Base-by-base conservation (phyloP, 495 filamentous ascomycete genomes). In the Jackrogersella minutella region DNA sequence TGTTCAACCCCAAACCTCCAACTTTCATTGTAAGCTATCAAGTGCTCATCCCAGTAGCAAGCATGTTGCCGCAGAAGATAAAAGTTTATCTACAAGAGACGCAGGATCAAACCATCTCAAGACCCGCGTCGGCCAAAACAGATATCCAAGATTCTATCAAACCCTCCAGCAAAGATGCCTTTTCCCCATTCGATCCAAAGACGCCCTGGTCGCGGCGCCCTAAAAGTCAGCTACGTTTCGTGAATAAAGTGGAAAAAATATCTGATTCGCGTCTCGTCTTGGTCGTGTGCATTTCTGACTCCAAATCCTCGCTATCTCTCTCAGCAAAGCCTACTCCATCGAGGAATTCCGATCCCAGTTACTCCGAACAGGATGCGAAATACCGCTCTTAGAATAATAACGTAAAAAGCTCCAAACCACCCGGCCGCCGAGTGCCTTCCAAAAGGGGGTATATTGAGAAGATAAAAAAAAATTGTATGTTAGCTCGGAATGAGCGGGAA, bases 361-460 rank as follows among this genome's bases (percentile, higher is more conserved):
- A 17, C 43, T 62, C 49, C 28, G 13, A 19, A 46, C 13, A n/a
- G 9, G 19, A 21, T 53, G 21, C 33, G 5, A 28, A 8, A 53
- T 37, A 17, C 21, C 30, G 39, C 21, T 58, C 31, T 49, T 44
- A 24, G 52, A 28, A 37, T 24, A 37, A 30, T 3, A 30, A 30
- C 26, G 26, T 40, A 66, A 31, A 69, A 59, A 26, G 34, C 61
- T 51, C 44, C 66, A 69, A 69, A 47, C 60, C 60, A 36, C 31
- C 46, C 47, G 24, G 6, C 55, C 52, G 19, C 58, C 41, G 54
- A n/a, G 37, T 47, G 17, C 56, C 53, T 34, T 60, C 39, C 51
- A 44, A 60, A 69, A 61, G 16, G 56, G 66, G 66, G 66, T 69
- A 69, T 69, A 69, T 14, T 50, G 16, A 64, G 66, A 69, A 69